Evolutionary conservation across 2,329 filamentous ascomycete genomes (phyloP), one percentile per base, ranked within the genome.

Genomic region (Raffaelea albimanens): DNA sequence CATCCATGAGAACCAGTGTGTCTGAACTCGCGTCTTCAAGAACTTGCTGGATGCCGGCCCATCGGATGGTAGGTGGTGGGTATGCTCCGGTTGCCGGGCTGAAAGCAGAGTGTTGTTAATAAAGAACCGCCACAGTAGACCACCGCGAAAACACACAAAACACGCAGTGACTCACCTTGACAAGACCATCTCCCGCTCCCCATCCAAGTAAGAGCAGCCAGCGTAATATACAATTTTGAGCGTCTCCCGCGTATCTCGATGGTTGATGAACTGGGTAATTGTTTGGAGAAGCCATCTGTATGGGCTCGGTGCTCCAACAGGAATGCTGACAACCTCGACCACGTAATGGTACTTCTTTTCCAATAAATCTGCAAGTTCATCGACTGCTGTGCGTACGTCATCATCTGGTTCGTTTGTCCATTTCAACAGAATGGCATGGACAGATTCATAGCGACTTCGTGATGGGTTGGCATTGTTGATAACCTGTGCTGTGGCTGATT

Each of bases 221-320:
- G 68, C 71, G 55, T 80, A 80, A 57, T 76, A 79, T 42, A 80
- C 68, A 47, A 80, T 71, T 56, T 80, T 80, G 48, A 80, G 58
- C 19, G 74, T 69, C 54, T 80, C 75, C 38, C 76, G 70, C 45
- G 72, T 68, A 52, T 80, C 74, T 36, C 67, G 66, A 22, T 72
- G 68, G 47, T 74, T 72, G 42, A 73, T 67, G 58, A 79, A 80
- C 38, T 72, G 67, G 49, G 68, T 71, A 22, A 79, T 67, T 41
- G 67, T 68, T 16, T 69, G 64, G 3, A 70, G 69, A 40, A 80
- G 64, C 75, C 74, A 78, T 50, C 73, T 67, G 65, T 68, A 75
- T 3, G 75, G 67, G 58, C 66, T 74, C 54, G 67, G 43, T 2
- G 43, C 66, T 3, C 65, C 65, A 3, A 70, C 63, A 2, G 76